These are phyloP conservation scores for Nigrospora oryzae DNA, from an alignment of 2,329 filamentous ascomycete species.

Conservation along the genomic window DNA sequence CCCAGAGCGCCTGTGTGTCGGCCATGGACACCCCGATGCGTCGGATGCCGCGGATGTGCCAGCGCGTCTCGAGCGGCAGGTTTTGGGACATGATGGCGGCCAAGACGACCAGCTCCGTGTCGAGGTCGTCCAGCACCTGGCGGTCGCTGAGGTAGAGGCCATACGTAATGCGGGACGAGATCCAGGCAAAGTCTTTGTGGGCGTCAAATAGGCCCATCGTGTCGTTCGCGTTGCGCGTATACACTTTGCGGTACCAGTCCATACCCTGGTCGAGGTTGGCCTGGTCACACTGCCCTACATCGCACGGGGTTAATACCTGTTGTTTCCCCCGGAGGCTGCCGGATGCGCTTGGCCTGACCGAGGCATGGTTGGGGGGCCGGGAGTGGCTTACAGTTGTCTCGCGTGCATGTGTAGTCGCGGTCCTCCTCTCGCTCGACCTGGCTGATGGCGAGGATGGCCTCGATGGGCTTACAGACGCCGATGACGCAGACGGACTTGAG, in stretches of 20 bases:
- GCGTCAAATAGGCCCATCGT: conserved; percentile 25
- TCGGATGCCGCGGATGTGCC: conserved; percentile 43
- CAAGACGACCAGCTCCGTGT: conserved; percentile 46
- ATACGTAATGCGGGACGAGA: conserved; percentile 47
- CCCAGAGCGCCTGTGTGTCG: conserved; percentile 27
- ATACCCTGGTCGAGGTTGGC: conserved; percentile 42
- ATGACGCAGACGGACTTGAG: conserved; percentile 50
- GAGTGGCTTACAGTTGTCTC: conserved; percentile 26
- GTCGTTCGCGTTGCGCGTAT: conserved; percentile 35
- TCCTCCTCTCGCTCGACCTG: conserved; percentile 43
- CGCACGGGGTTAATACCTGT: too few relatives aligned
- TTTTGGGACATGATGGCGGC: conserved; percentile 52
- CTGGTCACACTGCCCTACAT: conserved; percentile 34
- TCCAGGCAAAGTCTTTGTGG: conserved; percentile 35
- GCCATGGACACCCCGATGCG: conserved; percentile 35
- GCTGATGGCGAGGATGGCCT: conserved; percentile 48
- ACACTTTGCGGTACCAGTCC: conserved; percentile 49
- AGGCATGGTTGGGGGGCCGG: too few relatives aligned
- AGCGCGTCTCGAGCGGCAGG: conserved; percentile 39
- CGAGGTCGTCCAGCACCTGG: conserved; percentile 41
- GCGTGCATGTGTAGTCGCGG: conserved; percentile 43
- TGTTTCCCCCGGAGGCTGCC: conserved; percentile 22
- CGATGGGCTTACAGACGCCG: conserved; percentile 55
- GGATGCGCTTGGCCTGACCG: conserved; percentile 14
- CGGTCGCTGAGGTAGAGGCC: conserved; percentile 50